phyloP scores from a whole-genome alignment of 352 stramenopile species.

The Phytophthora pistaciae region DNA sequence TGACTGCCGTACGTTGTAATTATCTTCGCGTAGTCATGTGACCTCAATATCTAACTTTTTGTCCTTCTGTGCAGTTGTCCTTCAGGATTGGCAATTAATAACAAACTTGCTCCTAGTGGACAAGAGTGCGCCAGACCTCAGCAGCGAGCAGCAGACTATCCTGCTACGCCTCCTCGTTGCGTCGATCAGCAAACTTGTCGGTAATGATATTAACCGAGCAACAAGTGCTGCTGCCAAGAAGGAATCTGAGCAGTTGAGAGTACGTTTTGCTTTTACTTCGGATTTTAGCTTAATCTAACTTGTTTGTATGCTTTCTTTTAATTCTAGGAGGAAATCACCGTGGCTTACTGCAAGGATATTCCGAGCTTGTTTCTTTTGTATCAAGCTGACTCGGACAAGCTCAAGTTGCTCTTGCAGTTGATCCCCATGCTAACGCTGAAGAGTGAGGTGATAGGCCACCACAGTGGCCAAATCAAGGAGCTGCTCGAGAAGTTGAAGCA shows the following conservation, averaged over 20 bases:
- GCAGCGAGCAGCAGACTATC: slow-evolving; percentile 82
- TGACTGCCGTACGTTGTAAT: slow-evolving; percentile 77
- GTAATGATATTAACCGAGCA: slow-evolving; percentile 35
- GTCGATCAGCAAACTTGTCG: slow-evolving; percentile 69
- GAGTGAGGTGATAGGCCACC: slow-evolving; percentile 72
- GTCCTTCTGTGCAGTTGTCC: slow-evolving; percentile 65
- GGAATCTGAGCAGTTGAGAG: slow-evolving; percentile 57
- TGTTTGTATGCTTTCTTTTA: neutral
- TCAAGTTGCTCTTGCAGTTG: slow-evolving; percentile 77
- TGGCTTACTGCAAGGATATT: slow-evolving; percentile 85
- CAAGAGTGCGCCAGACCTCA: slow-evolving; percentile 84
- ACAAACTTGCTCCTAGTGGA: slow-evolving; percentile 80
- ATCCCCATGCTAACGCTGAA: slow-evolving; percentile 77
- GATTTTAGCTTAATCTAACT: neutral
- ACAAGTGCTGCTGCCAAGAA: slow-evolving; percentile 50
- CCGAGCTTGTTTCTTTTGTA: slow-evolving; percentile 78
- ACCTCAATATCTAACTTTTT: slow-evolving; percentile 11
- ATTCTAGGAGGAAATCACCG: slow-evolving; percentile 77
- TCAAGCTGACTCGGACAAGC: slow-evolving; percentile 83
- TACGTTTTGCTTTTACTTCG: slow-evolving; percentile 28
- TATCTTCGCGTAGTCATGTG: slow-evolving; percentile 3
- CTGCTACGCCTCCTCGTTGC: slow-evolving; percentile 78
- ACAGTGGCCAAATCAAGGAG: slow-evolving; percentile 70
- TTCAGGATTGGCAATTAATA: slow-evolving; percentile 84
- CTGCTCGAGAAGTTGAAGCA: slow-evolving; percentile 84